Percentiles rank a stretch among this genome's conserved stretches.
phyloP scores from a whole-genome alignment of 225 moss, liverwort and hornwort species.

The Physcomitrellopsis africana region DNA sequence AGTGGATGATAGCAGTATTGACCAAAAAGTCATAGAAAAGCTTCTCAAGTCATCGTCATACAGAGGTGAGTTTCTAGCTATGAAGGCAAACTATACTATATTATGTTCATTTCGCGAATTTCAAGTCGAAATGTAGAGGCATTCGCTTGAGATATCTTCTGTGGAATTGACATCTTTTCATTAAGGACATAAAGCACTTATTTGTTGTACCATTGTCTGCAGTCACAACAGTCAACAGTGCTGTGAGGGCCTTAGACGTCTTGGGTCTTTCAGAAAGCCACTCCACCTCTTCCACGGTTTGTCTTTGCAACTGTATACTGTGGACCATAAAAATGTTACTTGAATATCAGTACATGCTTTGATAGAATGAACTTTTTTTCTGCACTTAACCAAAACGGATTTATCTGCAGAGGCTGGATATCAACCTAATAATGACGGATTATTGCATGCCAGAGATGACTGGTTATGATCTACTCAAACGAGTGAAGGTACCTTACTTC shows the following conservation, averaged over 20 bases:
- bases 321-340: too few species aligned
- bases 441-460: conserved; percentile 99
- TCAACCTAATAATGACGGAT: conserved; percentile 86
- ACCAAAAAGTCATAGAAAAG: conserved; percentile 52
- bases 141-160: not conserved
- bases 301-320: not conserved
- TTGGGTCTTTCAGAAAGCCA: conserved; percentile 66
- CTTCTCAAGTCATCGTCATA: conserved; percentile 57
- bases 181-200: not conserved
- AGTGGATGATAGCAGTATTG: conserved; percentile 58
- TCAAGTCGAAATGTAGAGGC: not conserved
- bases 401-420: conserved; percentile 62
- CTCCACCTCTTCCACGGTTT: conserved; percentile 36
- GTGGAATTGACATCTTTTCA: not conserved
- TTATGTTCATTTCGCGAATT: too few species aligned
- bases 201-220: conserved; percentile 19
- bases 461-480: conserved; percentile 84
- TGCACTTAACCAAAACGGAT: conserved; percentile 13
- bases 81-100: not conserved
- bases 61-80: conserved; percentile 40
- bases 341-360: too few species aligned
- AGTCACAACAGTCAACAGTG: conserved; percentile 84
- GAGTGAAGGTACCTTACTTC: conserved; percentile 65
- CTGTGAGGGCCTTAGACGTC: conserved; percentile 73
- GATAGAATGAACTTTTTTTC: not conserved